Percentiles rank a stretch among this genome's conserved stretches.
Conservation (phyloP, 805 yeast species). For the Scheffersomyces spartinae region DNA sequence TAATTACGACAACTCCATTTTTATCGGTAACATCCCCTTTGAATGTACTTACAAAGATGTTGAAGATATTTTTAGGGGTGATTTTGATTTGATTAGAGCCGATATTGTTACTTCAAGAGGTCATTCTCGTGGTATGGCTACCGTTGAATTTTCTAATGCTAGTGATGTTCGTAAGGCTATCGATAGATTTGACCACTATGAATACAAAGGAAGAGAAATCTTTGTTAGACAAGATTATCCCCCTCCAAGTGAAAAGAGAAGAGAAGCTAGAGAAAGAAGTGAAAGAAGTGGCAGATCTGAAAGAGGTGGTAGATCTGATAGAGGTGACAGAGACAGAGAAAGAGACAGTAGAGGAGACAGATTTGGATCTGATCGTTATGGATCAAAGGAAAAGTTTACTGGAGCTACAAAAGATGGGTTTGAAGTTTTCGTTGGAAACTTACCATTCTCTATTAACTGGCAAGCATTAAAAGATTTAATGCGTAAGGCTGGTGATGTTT, state of each 20-base stretch:
- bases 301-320: slow-evolving; percentile 12
- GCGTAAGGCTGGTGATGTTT: slow-evolving; percentile 64
- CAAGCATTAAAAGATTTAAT: slow-evolving; percentile 78
- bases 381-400: slow-evolving; percentile 5
- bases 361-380: slow-evolving; percentile 1
- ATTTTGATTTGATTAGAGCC: slow-evolving; percentile 54
- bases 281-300: slow-evolving; percentile 11
- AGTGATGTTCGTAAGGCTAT: slow-evolving; percentile 68
- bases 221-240: slow-evolving; percentile 89
- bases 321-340: slow-evolving; percentile 8
- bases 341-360: slow-evolving; percentile 8
- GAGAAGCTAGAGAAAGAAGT: slow-evolving; percentile 6
- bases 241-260: slow-evolving; percentile 43
- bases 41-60: slow-evolving; percentile 48
- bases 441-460: slow-evolving; percentile 79
- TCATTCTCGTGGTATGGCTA: slow-evolving; percentile 81
- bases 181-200: slow-evolving; percentile 50
- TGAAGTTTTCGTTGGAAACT: slow-evolving; percentile 68
- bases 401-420: slow-evolving; percentile 24
- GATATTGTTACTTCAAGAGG: slow-evolving; percentile 74
- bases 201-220: slow-evolving; percentile 62
- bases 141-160: slow-evolving; percentile 65
- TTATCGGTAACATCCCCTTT: slow-evolving; percentile 66
- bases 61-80: slow-evolving; percentile 42
- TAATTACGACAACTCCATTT: slow-evolving; percentile 57